A percentile compares a stretch with the other conserved stretches of the same genome.
Conservation (phyloP, 169 alveolate genomes). For the Eimeria sp. region DNA sequence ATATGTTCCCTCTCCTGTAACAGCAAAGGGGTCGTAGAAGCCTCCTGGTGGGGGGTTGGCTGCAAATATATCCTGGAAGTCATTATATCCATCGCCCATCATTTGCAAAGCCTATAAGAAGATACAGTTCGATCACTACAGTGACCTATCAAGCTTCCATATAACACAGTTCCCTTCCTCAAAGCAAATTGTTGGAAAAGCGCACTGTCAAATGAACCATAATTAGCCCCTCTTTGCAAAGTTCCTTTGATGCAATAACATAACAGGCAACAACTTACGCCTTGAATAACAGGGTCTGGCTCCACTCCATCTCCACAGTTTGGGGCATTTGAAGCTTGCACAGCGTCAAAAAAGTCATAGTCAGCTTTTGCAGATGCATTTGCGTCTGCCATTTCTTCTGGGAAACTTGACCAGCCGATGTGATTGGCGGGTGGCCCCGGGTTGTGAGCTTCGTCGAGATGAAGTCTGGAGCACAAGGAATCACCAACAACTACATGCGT, state of each 20-base stretch:
- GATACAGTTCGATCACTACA: not conserved
- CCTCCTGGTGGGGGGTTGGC: slow-evolving; percentile 79
- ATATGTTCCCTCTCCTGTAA: slow-evolving; percentile 15
- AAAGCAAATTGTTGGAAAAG: not conserved
- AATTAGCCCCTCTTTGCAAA: not conserved
- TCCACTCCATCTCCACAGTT: slow-evolving; percentile 34
- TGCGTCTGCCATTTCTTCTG: slow-evolving; percentile 73
- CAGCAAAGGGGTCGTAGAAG: slow-evolving; percentile 76
- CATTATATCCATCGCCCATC: slow-evolving; percentile 63
- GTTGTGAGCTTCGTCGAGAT: slow-evolving; percentile 80
- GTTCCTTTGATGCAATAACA: not conserved
- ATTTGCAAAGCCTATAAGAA: slow-evolving; percentile 71
- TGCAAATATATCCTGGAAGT: slow-evolving; percentile 62
- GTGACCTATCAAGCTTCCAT: not conserved
- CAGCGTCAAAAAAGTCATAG: slow-evolving; percentile 66
- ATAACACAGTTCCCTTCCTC: not conserved
- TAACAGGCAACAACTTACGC: not conserved
- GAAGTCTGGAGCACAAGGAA: slow-evolving; percentile 48
- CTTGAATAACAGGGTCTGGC: slow-evolving; percentile 59
- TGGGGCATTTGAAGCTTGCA: slow-evolving; percentile 27
- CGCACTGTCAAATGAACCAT: not conserved
- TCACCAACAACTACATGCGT: not conserved
- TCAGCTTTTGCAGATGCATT: slow-evolving; percentile 57
- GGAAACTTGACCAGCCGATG: slow-evolving; percentile 81
- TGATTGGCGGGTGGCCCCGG: slow-evolving; percentile 81